These are phyloP conservation scores for Globisporangium nagaii DNA, from an alignment of 352 stramenopile genomes.

Conservation along the genomic window DNA sequence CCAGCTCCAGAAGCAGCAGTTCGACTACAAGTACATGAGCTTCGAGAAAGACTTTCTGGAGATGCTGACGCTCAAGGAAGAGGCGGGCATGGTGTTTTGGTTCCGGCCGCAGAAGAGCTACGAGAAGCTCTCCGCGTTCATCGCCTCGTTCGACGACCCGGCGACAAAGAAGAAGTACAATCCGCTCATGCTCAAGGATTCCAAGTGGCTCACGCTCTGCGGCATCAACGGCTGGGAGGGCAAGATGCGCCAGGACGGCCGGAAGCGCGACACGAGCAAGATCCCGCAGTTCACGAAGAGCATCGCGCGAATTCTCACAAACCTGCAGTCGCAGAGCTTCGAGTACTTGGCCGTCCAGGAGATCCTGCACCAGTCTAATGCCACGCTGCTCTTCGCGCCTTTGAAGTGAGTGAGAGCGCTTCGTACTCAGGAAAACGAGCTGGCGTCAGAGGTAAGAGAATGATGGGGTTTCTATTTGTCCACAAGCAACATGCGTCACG, in stretches of 20 bases:
- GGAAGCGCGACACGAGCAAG: constrained; percentile 31
- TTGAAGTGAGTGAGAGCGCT: too few species aligned
- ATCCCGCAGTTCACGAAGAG: constrained; percentile 56
- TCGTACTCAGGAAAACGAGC: too few species aligned
- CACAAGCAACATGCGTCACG: too few species aligned
- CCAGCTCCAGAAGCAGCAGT: constrained; percentile 53
- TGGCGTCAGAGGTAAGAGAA: neutral
- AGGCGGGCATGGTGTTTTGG: constrained; percentile 67
- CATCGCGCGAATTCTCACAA: constrained; percentile 43
- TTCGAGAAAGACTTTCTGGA: constrained; percentile 73
- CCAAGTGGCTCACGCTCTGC: constrained; percentile 60
- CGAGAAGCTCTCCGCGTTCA: constrained; percentile 56
- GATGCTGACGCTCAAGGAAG: constrained; percentile 70
- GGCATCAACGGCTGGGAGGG: constrained; percentile 69
- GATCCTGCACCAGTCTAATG: constrained; percentile 61
- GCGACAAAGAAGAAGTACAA: constrained; percentile 36
- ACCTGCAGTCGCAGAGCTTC: constrained; percentile 60
- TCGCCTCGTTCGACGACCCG: constrained; percentile 45
- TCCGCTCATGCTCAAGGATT: constrained; percentile 52
- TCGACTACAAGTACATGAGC: constrained; percentile 75
- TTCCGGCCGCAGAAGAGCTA: constrained; percentile 67
- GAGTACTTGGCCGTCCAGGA: constrained; percentile 69
- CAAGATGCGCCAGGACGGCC: constrained; percentile 45
- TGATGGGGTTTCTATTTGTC: too few species aligned
- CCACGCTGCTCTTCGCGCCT: constrained; percentile 55